Evolutionary conservation across 176 grass and related monocot genomes (phyloP), one percentile per base, ranked within the genome.

Genomic region (Canna indica): DNA sequence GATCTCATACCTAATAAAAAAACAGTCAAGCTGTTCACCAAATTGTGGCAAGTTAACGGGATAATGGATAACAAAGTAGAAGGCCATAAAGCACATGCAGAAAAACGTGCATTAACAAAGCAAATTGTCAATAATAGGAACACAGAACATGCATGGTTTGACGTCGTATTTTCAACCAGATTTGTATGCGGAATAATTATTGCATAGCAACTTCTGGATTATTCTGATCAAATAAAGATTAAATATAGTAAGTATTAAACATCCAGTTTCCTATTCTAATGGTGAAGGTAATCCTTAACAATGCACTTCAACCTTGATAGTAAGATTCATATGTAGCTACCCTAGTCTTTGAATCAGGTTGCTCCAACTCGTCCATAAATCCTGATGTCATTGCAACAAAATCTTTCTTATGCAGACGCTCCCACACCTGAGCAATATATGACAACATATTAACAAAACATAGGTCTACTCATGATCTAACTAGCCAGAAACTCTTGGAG

Each of bases 311-410:
- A 64, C 65, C 39, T 78, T 84, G 72, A 14, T 70, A 81, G 25
- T 80, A 76, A 13, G 79, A 78, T 57, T 87, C 76, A 17, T 91
- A 96, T 61, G 79, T 90, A 46, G 87, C 88, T 5, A 96, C 79
- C 68, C 84, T 26, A 30, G 93, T 89, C 71, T 88, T 76, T 0
- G 86, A 71, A 66, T 87, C 81, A 36, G 88, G 14, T 61, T 79
- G 71, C 60, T 74, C 88, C 26, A 82, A 18, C 64, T 84, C 81
- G 4, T 85, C 79, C 79, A 80, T 76, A 72, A 90, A 92, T 13
- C 39, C 84, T 50, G 27, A 53, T 13, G 93, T 90, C 88, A 97
- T 90, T 26, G 27, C 59, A n/a, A 97, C 44, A 72, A 91, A 92
- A 68, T 80, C 82, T 34, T 85, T 71, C 80, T 85, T 77, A 42